Evolutionary conservation across 805 yeast species (phyloP).

Genomic region (Candida ficus): DNA sequence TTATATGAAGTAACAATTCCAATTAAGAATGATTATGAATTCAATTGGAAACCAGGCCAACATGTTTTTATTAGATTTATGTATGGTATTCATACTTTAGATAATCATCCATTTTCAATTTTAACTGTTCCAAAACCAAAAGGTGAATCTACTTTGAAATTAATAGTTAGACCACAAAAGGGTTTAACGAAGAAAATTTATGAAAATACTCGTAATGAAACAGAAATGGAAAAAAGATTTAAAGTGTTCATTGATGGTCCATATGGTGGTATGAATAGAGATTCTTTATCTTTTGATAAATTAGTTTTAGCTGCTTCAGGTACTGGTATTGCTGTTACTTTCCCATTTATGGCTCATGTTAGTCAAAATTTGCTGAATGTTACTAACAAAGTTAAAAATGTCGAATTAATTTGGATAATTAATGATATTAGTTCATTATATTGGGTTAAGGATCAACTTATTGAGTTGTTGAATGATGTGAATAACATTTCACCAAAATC

Average conservation of each 20-base stretch:
- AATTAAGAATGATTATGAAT: slow-evolving; percentile 24
- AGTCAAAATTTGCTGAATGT: slow-evolving; percentile 9
- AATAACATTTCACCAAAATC: neutral
- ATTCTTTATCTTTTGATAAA: slow-evolving; percentile 39
- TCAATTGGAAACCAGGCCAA: slow-evolving; percentile 52
- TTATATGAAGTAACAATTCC: slow-evolving; percentile 32
- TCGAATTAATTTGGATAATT: slow-evolving; percentile 44
- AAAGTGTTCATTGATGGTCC: slow-evolving; percentile 46
- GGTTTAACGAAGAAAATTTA: slow-evolving; percentile 41
- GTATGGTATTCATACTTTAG: slow-evolving; percentile 37
- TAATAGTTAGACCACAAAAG: slow-evolving; percentile 39
- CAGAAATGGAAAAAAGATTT: slow-evolving; percentile 24
- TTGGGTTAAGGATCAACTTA: slow-evolving; percentile 39
- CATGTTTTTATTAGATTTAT: slow-evolving; percentile 45
- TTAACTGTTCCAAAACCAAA: slow-evolving; percentile 26
- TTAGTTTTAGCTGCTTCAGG: slow-evolving; percentile 42
- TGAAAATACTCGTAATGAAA: slow-evolving; percentile 8
- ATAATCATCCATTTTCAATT: slow-evolving; percentile 55
- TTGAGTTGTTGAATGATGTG: neutral
- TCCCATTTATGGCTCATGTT: slow-evolving; percentile 36
- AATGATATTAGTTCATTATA: slow-evolving; percentile 28
- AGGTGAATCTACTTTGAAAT: slow-evolving; percentile 26
- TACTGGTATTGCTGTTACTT: slow-evolving; percentile 45
- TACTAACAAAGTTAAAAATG: slow-evolving; percentile 20
- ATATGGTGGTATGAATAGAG: slow-evolving; percentile 49